A percentile compares a stretch with the other conserved stretches of the same genome.
Conservation (phyloP, 2,329 filamentous ascomycete species). For the Fusarium siculi region DNA sequence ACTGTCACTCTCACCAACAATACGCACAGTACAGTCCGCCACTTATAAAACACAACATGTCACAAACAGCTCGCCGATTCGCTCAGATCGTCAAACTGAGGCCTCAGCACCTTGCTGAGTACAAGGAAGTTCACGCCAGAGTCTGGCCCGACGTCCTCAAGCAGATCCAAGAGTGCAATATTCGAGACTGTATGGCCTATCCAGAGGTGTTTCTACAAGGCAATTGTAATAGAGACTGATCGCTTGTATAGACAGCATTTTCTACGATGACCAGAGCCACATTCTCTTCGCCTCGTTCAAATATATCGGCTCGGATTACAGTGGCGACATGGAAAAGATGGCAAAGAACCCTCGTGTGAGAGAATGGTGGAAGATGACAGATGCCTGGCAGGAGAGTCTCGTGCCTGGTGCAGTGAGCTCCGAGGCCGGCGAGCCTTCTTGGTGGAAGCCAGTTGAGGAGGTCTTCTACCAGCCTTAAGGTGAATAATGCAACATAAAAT, state of each 20-base stretch:
- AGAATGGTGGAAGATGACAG: conserved; percentile 86
- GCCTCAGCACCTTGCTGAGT: conserved; percentile 71
- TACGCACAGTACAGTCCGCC: background rate
- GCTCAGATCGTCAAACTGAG: conserved; percentile 80
- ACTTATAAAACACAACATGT: conserved; percentile 12
- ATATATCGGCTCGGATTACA: conserved; percentile 79
- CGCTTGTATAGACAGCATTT: conserved; percentile 73
- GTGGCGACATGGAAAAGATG: conserved; percentile 81
- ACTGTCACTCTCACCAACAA: background rate
- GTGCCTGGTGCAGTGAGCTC: conserved; percentile 69
- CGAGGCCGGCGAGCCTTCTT: conserved; percentile 67
- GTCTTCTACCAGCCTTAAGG: conserved; percentile 70
- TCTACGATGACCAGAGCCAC: conserved; percentile 69
- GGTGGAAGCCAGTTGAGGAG: conserved; percentile 77
- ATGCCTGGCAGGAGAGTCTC: conserved; percentile 75
- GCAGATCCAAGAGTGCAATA: conserved; percentile 80
- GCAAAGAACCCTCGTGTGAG: conserved; percentile 75
- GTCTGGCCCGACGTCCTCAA: conserved; percentile 83
- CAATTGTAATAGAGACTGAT: background rate
- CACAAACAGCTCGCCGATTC: conserved; percentile 64
- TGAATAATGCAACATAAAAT: background rate
- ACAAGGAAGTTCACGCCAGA: conserved; percentile 77
- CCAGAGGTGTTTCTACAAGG: background rate
- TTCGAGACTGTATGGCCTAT: conserved; percentile 70
- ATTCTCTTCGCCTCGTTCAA: conserved; percentile 82